Base-by-base conservation (phyloP, 2,329 filamentous ascomycete species). In the Zelopaecilomyces penicillatus region DNA sequence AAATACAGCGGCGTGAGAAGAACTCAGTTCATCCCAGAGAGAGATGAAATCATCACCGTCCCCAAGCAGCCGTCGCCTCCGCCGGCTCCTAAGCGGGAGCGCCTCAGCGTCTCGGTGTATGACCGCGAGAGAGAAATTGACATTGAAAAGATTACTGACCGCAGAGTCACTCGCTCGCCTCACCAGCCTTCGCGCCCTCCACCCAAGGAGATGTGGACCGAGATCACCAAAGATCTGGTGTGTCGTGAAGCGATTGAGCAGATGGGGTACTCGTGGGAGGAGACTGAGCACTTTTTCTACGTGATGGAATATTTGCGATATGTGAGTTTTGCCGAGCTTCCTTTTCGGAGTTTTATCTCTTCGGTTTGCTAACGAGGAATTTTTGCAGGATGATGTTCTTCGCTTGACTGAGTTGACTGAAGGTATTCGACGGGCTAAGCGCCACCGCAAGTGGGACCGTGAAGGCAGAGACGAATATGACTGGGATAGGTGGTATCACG, bases 201-300 rank as follows among this genome's bases (percentile, higher is more conserved):
- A 42, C 67, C 75, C 30, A 75, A 77, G 45, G 80, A 84, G 48
- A 86, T 95, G 70, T 97, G 91, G 91, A 98, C 93, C 0, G 93
- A 97, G 66, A 88, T 98, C 55, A 95, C 91, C 38, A 95, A 95
- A 67, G 90, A 95, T 54, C 68, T 97, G 32, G 87, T 97, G 11
- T 74, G 83, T 47, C 81, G 84, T 42, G 89, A 96, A 61, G 93
- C 93, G 12, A 86, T 97, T 52, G 83, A 95, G 54, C 74, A 84
- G 56, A 69, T 83, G 59, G 87, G 87, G 3, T 97, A 95, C 64
- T 82, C 87, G 48, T 97, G 83, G 59, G 88, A 96, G 61, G 90
- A 97, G 72, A 93, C 87, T 0, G 84, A 88, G 43, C 79, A 76
- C 50, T 94, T 88, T 65, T 97, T 86, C 66, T 97, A 96, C 64